Conservation (phyloP, 441 rosid genomes). For the Erodium trifolium region DNA sequence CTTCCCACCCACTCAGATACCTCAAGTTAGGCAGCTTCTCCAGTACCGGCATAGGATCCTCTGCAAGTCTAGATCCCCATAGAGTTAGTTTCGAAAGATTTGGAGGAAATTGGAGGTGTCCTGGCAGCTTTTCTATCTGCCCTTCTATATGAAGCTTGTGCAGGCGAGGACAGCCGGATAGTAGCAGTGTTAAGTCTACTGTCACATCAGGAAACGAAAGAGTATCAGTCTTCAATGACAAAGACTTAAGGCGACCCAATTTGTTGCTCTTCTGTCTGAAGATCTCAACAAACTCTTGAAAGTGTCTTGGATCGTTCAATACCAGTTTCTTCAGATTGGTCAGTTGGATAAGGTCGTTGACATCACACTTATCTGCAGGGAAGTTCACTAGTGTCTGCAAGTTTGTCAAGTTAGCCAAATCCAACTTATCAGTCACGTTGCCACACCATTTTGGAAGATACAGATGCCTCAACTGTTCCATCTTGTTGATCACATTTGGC, state of each 20-base stretch:
- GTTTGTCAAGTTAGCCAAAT: slow-evolving; percentile 4
- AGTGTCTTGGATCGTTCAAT: background rate
- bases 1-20: background rate
- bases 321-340: slow-evolving; percentile 14
- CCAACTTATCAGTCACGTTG: slow-evolving; percentile 5
- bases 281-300: slow-evolving; percentile 8
- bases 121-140: slow-evolving; percentile 3
- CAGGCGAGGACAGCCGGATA: slow-evolving; percentile 13
- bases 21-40: slow-evolving; percentile 17
- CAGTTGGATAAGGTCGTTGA: slow-evolving; percentile 7
- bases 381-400: slow-evolving; percentile 14
- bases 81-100: slow-evolving; percentile 12
- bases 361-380: background rate
- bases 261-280: background rate
- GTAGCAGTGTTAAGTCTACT: background rate
- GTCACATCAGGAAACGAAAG: background rate
- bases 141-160: slow-evolving; percentile 7
- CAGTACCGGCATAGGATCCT: slow-evolving; percentile 11
- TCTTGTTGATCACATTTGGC: slow-evolving; percentile 19
- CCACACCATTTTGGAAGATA: slow-evolving; percentile 11
- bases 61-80: slow-evolving; percentile 5
- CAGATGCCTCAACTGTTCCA: slow-evolving; percentile 10
- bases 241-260: background rate
- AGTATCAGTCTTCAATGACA: slow-evolving; percentile 8
- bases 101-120: slow-evolving; percentile 2